These are phyloP conservation scores for Scheffersomyces segobiensis DNA, from an alignment of 1,139 yeast genomes.

Conservation along the genomic window DNA sequence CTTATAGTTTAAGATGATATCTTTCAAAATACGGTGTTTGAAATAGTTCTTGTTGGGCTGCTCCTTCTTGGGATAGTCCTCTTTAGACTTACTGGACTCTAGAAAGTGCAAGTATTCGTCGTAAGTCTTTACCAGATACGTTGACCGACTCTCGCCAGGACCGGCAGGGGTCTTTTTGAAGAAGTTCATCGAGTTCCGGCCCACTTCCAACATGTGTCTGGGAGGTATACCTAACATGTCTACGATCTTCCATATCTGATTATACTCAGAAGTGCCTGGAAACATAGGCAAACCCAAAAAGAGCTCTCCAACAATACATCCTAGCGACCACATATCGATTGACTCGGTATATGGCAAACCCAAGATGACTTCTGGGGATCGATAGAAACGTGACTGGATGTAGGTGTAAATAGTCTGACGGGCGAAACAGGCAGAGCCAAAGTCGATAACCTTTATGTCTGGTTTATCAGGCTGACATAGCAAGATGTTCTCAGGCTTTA, in stretches of 20 bases:
- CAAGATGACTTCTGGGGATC: slow-evolving; percentile 92
- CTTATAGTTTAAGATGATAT: slow-evolving; percentile 73
- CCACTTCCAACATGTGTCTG: slow-evolving; percentile 95
- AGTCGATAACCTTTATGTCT: slow-evolving; percentile 89
- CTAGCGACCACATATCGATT: slow-evolving; percentile 98
- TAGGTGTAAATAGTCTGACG: slow-evolving; percentile 88
- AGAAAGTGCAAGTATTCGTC: slow-evolving; percentile 43
- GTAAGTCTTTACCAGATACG: slow-evolving; percentile 31
- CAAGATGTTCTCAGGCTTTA: slow-evolving; percentile 93
- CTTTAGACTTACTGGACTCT: slow-evolving; percentile 27
- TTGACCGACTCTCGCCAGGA: slow-evolving; percentile 13
- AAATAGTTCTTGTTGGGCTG: slow-evolving; percentile 85
- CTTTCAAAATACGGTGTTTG: slow-evolving; percentile 68
- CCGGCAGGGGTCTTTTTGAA: slow-evolving; percentile 47
- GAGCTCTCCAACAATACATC: slow-evolving; percentile 93
- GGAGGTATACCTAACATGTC: slow-evolving; percentile 89
- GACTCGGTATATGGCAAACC: slow-evolving; percentile 91
- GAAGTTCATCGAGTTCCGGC: slow-evolving; percentile 76
- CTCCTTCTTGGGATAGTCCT: slow-evolving; percentile 62
- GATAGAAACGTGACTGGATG: slow-evolving; percentile 91
- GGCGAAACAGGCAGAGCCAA: slow-evolving; percentile 95
- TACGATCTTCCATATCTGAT: slow-evolving; percentile 80
- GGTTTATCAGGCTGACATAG: slow-evolving; percentile 83
- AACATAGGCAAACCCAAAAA: slow-evolving; percentile 91
- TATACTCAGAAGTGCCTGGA: slow-evolving; percentile 94